Base-by-base conservation (phyloP, 2,329 filamentous ascomycete genomes). In the Verticillium tricorpus region DNA sequence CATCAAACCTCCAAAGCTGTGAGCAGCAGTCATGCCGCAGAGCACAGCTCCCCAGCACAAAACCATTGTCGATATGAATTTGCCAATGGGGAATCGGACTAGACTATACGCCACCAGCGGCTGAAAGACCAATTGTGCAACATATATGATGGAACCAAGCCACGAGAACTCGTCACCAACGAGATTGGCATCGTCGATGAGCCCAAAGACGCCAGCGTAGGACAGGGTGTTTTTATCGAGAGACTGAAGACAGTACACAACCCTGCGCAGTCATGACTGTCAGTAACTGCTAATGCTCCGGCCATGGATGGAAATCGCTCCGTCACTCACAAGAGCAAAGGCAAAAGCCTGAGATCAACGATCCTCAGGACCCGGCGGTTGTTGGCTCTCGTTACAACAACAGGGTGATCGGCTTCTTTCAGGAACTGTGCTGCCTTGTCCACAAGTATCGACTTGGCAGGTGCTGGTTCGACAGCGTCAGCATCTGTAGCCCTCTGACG, bases 181-280 rank as follows among this genome's bases (percentile, higher is more conserved):
- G 4, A 88, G 72, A n/a, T 77, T 65, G 0, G 82, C 78, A 67
- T 88, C 84, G 12, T 79, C 70, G 0, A 78, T 77, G 39, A 89
- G 78, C 15, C 83, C 84, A 79, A 89, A 89, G 67, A 89, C 86
- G n/a, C 83, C 83, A 0, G 85, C 85, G 79, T 80, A 89, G 12
- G 65, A 61, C 14, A 69, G 62, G 15, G 66, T 68, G 25, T 64
- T 58, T 62, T 69, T 69, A 62, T 69, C 67, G 25, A 68, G 61
- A 1, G 60, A 60, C 61, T 68, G 68, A 8, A 69, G 59, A 50
- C 66, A 68, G 62, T 69, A 69, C n/a, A 67, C 64, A 19, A 54
- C 50, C 19, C 50, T 54, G 17, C 3, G 50, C 15, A 40, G 5
- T n/a, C 3, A 54, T 11, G 25, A n/a, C 19, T 54, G 50, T 54